Conservation (phyloP, 345 rosid species). For the Gossypium herbaceum region DNA sequence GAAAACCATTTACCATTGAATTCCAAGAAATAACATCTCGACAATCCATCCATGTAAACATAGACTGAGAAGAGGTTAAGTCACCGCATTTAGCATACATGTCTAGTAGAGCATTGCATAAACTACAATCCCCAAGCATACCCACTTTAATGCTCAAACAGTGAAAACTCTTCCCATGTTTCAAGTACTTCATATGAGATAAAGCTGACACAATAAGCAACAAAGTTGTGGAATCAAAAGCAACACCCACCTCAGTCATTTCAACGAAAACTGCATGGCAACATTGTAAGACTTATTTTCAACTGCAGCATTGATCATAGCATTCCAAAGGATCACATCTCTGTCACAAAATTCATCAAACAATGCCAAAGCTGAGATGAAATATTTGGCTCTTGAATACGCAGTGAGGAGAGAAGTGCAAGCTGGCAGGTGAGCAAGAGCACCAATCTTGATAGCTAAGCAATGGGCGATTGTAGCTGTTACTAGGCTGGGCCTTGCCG, state of each 20-base stretch:
- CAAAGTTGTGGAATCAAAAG: slow-evolving; percentile 53
- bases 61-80: slow-evolving; percentile 37
- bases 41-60: slow-evolving; percentile 32
- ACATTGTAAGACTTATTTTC: slow-evolving; percentile 31
- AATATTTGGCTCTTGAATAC: slow-evolving; percentile 40
- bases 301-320: slow-evolving; percentile 50
- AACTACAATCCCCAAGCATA: slow-evolving; percentile 32
- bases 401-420: slow-evolving; percentile 44
- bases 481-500: slow-evolving; percentile 17
- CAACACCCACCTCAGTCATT: slow-evolving; percentile 36
- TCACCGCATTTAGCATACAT: slow-evolving; percentile 58
- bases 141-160: slow-evolving; percentile 44
- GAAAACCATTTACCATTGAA: slow-evolving; percentile 47
- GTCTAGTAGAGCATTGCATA: slow-evolving; percentile 50
- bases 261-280: slow-evolving; percentile 36
- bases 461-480: slow-evolving; percentile 38
- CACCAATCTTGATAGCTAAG: slow-evolving; percentile 53
- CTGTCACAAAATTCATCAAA: slow-evolving; percentile 37
- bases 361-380: slow-evolving; percentile 29
- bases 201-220: slow-evolving; percentile 42
- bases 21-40: slow-evolving; percentile 65
- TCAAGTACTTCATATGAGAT: slow-evolving; percentile 20
- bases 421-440: slow-evolving; percentile 37
- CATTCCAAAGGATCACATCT: slow-evolving; percentile 57
- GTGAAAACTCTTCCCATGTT: slow-evolving; percentile 35